Evolutionary conservation across 2,329 filamentous ascomycete species (phyloP).

Genomic region (Nothophoma quercina): DNA sequence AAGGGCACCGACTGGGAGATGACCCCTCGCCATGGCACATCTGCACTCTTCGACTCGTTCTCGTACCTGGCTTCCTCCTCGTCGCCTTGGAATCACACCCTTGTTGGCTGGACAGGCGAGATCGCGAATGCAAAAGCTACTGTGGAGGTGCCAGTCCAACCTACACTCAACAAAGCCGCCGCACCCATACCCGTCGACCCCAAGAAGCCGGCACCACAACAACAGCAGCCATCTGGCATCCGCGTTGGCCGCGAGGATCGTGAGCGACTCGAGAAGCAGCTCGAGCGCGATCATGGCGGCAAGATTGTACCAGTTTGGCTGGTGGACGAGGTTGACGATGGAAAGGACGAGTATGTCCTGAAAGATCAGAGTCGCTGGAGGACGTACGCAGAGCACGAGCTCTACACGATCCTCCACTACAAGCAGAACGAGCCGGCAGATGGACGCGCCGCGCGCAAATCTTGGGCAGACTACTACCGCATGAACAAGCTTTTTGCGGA

Average conservation of each 20-base stretch:
- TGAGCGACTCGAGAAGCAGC: conserved; percentile 73
- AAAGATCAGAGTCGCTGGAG: conserved; percentile 88
- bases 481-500: conserved; percentile 94
- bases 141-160: conserved; percentile 53
- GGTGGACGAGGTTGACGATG: conserved; percentile 74
- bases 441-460: conserved; percentile 78
- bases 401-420: conserved; percentile 95
- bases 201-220: conserved; percentile 62
- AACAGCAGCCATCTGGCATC: conserved; percentile 71
- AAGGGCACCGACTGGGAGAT: conserved; percentile 70
- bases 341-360: conserved; percentile 72
- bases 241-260: conserved; percentile 76
- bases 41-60: conserved; percentile 91
- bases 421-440: conserved; percentile 92
- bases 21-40: conserved; percentile 81
- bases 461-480: conserved; percentile 92
- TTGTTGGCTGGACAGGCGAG: conserved; percentile 95
- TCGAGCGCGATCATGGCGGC: conserved; percentile 76
- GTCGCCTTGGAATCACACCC: conserved; percentile 87
- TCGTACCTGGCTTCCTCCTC: conserved; percentile 84
- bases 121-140: conserved; percentile 48
- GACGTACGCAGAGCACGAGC: conserved; percentile 86
- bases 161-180: conserved; percentile 73
- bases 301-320: conserved; percentile 90
- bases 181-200: conserved; percentile 79